Conservation (phyloP, 2,329 filamentous ascomycete species). For the Trichoderma sp. region DNA sequence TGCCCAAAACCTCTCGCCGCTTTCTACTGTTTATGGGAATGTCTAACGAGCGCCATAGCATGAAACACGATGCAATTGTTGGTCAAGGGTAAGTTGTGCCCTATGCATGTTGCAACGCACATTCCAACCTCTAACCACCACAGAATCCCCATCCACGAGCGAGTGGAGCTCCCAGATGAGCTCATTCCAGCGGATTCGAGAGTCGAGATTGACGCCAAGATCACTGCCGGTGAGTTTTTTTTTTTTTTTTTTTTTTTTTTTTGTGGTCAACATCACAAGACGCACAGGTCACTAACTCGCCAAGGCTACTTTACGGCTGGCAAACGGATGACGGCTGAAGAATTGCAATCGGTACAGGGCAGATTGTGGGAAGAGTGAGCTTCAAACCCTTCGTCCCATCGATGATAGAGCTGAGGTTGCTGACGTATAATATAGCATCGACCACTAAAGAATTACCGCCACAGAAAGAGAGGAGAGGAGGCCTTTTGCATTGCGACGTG, state of each 20-base stretch:
- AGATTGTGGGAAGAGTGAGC: conserved; percentile 81
- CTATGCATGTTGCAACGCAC: background rate
- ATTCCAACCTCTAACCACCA: background rate
- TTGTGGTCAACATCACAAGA: conserved; percentile 20
- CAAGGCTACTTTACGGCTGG: conserved; percentile 78
- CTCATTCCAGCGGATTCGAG: conserved; percentile 92
- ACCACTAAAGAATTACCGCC: conserved; percentile 33
- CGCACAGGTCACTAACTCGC: background rate
- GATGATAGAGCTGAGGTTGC: conserved; percentile 9
- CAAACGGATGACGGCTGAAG: conserved; percentile 82
- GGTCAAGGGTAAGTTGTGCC: conserved; percentile 61
- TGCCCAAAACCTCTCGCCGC: background rate
- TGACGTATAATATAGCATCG: conserved; percentile 36
- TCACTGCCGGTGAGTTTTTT: conserved; percentile 73
- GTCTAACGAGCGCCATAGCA: conserved; percentile 47
- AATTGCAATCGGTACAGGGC: conserved; percentile 81
- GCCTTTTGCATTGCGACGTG: background rate
- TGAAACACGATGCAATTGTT: conserved; percentile 89
- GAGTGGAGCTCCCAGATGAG: conserved; percentile 87
- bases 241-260: background rate
- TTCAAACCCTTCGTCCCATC: conserved; percentile 8
- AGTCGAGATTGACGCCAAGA: conserved; percentile 99
- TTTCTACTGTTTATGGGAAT: background rate
- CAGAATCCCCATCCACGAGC: conserved; percentile 80
- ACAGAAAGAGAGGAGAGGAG: background rate